phyloP scores from a whole-genome alignment of 805 yeast genomes.

The Suhomyces vadensis region DNA sequence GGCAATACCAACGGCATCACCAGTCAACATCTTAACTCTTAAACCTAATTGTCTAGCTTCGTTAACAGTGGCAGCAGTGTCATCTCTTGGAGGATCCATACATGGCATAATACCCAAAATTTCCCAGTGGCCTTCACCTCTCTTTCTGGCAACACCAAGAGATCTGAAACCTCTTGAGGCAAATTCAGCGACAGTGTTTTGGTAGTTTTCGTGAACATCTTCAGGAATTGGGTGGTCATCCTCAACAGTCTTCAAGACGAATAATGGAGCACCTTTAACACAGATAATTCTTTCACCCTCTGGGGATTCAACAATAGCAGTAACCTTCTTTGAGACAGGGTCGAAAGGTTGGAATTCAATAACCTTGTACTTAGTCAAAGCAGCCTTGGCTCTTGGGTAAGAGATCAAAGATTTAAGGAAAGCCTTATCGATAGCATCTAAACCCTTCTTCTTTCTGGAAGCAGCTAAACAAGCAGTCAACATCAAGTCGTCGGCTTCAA shows the following conservation, averaged over 20 bases:
- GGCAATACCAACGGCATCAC: conserved; percentile 99
- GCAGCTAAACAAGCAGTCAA: conserved; percentile 98
- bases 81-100: conserved; percentile 99
- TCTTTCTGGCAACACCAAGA: conserved; percentile 97
- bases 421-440: conserved; percentile 96
- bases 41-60: conserved; percentile 92
- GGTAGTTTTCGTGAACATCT: conserved; percentile 90
- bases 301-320: conserved; percentile 93
- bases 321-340: conserved; percentile 96
- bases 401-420: conserved; percentile 84
- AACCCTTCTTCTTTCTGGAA: conserved; percentile 96
- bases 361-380: conserved; percentile 91
- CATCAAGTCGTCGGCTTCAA: conserved; percentile 93
- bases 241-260: conserved; percentile 94
- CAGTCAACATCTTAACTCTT: conserved; percentile 96
- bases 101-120: conserved; percentile 97
- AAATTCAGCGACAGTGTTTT: conserved; percentile 95
- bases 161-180: conserved; percentile 99
- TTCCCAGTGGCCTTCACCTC: conserved; percentile 99
- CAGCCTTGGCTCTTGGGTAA: conserved; percentile 92
- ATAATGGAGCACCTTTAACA: conserved; percentile 98
- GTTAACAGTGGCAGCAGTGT: conserved; percentile 89
- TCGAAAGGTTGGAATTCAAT: conserved; percentile 96
- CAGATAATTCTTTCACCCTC: conserved; percentile 92
- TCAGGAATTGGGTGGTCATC: conserved; percentile 96